phyloP scores from a whole-genome alignment of 75 land plant species.

The Azolla pinnata region DNA sequence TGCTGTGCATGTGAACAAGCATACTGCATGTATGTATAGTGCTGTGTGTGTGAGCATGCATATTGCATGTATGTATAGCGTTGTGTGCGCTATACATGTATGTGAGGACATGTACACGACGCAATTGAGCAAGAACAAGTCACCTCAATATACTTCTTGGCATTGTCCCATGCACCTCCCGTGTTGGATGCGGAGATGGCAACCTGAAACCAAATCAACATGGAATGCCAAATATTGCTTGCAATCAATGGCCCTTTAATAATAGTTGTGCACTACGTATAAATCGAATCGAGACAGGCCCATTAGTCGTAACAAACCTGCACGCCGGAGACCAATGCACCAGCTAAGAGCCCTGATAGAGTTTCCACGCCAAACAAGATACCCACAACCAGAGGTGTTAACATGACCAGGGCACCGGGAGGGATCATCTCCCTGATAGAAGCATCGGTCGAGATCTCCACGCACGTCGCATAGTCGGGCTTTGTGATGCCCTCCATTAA shows the following conservation, averaged over 20 bases:
- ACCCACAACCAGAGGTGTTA: constrained; percentile 60
- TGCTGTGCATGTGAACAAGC: too few species aligned
- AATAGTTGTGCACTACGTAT: too few species aligned
- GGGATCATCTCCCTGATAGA: constrained; percentile 60
- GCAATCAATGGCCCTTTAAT: too few species aligned
- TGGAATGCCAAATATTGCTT: too few species aligned
- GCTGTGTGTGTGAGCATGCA: too few species aligned
- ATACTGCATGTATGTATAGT: too few species aligned
- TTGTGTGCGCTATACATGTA: too few species aligned
- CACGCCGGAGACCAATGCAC: constrained; percentile 55
- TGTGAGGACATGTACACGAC: too few species aligned
- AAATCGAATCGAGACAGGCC: too few species aligned
- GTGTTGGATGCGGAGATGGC: constrained; percentile 71
- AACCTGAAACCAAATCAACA: constrained; percentile 29
- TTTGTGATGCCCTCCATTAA: constrained; percentile 50
- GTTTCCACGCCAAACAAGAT: constrained; percentile 62
- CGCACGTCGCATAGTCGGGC: constrained; percentile 65
- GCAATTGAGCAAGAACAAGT: neutral
- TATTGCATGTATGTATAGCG: too few species aligned
- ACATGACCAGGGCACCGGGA: constrained; percentile 63
- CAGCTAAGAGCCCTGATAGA: constrained; percentile 57
- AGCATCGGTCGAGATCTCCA: constrained; percentile 66
- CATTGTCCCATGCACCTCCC: constrained; percentile 74
- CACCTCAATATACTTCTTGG: constrained; percentile 78
- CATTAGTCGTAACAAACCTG: too few species aligned